Evolutionary conservation across 2,329 filamentous ascomycete species (phyloP).

Genomic region (Alternaria metachromatica): DNA sequence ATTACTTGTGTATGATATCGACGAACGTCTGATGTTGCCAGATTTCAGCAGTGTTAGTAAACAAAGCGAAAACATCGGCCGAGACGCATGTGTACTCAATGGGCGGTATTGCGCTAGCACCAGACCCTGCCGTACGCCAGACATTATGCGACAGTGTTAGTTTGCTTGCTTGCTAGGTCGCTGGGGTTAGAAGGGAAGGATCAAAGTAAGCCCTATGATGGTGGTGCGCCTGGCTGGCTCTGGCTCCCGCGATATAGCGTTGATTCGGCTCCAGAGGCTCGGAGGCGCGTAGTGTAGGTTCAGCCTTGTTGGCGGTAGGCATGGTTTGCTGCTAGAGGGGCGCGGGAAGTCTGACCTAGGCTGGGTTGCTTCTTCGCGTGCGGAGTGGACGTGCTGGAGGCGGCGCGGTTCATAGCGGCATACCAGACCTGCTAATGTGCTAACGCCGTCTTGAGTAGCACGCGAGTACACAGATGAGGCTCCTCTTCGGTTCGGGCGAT

Average conservation of each 20-base stretch:
- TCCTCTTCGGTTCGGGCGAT: conserved; percentile 1
- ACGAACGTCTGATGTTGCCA: conserved; percentile 14
- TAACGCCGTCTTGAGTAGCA: conserved; percentile 8
- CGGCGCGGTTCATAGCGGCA: conserved; percentile 21
- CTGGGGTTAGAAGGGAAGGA: conserved; percentile 8
- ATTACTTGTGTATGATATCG: neutral
- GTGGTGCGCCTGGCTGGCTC: conserved; percentile 13
- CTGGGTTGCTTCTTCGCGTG: conserved; percentile 29
- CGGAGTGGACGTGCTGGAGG: neutral
- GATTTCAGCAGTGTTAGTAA: conserved; percentile 25
- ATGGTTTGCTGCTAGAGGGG: conserved; percentile 10
- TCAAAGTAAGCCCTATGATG: conserved; percentile 11
- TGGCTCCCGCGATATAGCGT: conserved; percentile 18
- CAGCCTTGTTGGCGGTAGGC: conserved; percentile 20
- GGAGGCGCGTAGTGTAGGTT: conserved; percentile 11
- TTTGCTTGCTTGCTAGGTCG: conserved; percentile 8
- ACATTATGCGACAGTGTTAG: conserved; percentile 5
- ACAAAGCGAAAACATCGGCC: neutral
- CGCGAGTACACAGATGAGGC: conserved; percentile 3
- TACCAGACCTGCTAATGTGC: conserved; percentile 7
- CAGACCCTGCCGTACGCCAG: conserved; percentile 2
- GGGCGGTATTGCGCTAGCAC: conserved; percentile 33
- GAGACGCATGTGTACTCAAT: conserved; percentile 2
- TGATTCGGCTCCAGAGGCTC: conserved; percentile 24
- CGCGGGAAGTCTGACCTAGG: conserved; percentile 29